A percentile compares a stretch with the other conserved stretches of the same genome.
Conservation (phyloP, 345 rosid genomes). For the Combretum micranthum region DNA sequence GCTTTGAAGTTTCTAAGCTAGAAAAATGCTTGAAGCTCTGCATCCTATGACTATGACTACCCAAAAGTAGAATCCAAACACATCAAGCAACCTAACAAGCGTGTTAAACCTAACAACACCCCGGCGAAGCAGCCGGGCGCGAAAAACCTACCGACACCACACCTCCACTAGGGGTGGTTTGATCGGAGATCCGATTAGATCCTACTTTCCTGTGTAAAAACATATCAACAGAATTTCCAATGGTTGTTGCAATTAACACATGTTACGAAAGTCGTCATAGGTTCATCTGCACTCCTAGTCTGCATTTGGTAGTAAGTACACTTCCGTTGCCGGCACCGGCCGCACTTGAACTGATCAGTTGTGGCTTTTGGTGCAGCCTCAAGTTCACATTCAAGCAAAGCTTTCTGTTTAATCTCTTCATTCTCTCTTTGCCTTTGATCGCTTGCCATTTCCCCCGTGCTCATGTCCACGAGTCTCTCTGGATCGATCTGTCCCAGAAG, state of each 20-base stretch:
- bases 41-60: too few relatives aligned
- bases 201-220: slow-evolving; percentile 1
- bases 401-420: slow-evolving; percentile 31
- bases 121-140: too few relatives aligned
- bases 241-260: slow-evolving; percentile 42
- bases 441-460: slow-evolving; percentile 46
- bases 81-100: too few relatives aligned
- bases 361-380: slow-evolving; percentile 29
- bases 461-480: slow-evolving; percentile 28
- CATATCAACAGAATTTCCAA: slow-evolving; percentile 43
- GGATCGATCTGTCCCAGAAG: slow-evolving; percentile 39
- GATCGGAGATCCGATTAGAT: not conserved
- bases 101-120: too few relatives aligned
- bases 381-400: slow-evolving; percentile 27
- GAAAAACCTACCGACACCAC: slow-evolving; percentile 1
- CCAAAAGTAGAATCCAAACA: too few relatives aligned
- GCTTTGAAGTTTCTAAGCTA: not conserved
- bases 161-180: not conserved
- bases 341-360: slow-evolving; percentile 45
- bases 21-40: too few relatives aligned
- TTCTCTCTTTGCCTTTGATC: slow-evolving; percentile 32
- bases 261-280: slow-evolving; percentile 49
- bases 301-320: slow-evolving; percentile 41
- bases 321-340: slow-evolving; percentile 35
- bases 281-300: slow-evolving; percentile 56